Evolutionary conservation across 176 grass and related monocot genomes (phyloP).

Genomic region (Hyparrhenia diplandra): DNA sequence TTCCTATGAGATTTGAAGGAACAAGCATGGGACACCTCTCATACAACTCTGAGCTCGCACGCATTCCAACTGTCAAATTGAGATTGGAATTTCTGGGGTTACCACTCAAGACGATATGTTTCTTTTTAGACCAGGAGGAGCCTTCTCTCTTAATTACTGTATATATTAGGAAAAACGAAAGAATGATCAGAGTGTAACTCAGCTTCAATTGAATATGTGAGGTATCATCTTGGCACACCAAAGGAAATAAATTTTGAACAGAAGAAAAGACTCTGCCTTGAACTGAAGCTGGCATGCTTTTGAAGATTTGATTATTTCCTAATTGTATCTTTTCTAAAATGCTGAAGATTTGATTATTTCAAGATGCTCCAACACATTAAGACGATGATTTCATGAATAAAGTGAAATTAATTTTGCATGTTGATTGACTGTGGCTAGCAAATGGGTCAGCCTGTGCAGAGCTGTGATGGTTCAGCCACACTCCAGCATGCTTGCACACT

Average conservation of each 20-base stretch:
- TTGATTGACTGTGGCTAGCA: not conserved
- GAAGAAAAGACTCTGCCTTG: not conserved
- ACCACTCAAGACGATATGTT: too few relatives aligned
- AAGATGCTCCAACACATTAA: not conserved
- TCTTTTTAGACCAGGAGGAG: too few relatives aligned
- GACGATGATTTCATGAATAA: not conserved
- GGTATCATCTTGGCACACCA: not conserved
- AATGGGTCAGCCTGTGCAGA: not conserved
- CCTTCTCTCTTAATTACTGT: too few relatives aligned
- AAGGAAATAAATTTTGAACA: not conserved
- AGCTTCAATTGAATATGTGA: not conserved
- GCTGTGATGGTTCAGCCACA: not conserved
- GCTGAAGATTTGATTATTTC: not conserved
- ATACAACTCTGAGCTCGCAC: too few relatives aligned
- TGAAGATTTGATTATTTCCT: too few relatives aligned
- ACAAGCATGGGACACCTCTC: too few relatives aligned
- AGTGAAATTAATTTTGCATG: not conserved
- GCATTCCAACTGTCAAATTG: too few relatives aligned
- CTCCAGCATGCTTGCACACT: not conserved
- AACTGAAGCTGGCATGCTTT: not conserved
- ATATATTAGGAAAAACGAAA: too few relatives aligned
- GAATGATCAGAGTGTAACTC: too few relatives aligned
- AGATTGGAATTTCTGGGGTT: too few relatives aligned
- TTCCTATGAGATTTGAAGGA: too few relatives aligned
- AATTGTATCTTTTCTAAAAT: too few relatives aligned